Evolutionary conservation across 2,329 filamentous ascomycete species (phyloP).

Genomic region (Penicillium sp.): DNA sequence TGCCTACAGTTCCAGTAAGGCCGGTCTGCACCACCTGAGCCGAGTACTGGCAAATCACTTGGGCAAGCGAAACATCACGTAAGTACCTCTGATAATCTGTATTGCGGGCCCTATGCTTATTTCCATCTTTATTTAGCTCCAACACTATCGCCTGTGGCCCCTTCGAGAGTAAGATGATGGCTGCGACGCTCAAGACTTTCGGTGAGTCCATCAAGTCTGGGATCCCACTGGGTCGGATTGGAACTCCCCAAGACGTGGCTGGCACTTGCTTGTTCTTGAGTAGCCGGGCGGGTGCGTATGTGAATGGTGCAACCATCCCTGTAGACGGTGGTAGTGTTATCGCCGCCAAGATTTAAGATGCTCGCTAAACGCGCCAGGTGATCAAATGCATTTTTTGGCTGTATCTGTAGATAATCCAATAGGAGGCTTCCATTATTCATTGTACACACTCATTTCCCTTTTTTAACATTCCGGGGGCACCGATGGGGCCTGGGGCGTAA

Average conservation of each 20-base stretch:
- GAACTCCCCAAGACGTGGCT: constrained; percentile 67
- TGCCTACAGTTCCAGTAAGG: constrained; percentile 55
- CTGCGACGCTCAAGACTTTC: constrained; percentile 53
- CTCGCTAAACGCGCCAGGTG: constrained; percentile 1
- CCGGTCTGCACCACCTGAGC: constrained; percentile 55
- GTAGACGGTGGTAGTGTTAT: constrained; percentile 59
- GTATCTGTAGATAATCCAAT: constrained; percentile 6
- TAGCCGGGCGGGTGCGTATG: constrained; percentile 65
- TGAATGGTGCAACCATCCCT: constrained; percentile 65
- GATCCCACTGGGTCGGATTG: constrained; percentile 68
- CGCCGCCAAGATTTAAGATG: constrained; percentile 40
- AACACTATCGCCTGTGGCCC: constrained; percentile 73
- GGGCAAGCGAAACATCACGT: constrained; percentile 55
- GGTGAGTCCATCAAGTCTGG: constrained; percentile 52
- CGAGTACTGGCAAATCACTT: constrained; percentile 53
- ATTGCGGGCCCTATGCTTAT: background rate
- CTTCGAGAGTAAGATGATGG: constrained; percentile 57
- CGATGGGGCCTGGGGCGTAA: background rate
- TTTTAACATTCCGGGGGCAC: background rate
- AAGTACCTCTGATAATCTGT: constrained; percentile 35
- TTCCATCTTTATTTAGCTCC: constrained; percentile 34
- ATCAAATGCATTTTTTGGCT: background rate
- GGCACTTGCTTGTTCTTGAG: constrained; percentile 70
- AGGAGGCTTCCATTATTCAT: background rate
- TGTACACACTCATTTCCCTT: background rate